Evolutionary conservation across 768 basidiomycete species (phyloP), one percentile per base, ranked within the genome.

Genomic region (Phaeotremella fagi): DNA sequence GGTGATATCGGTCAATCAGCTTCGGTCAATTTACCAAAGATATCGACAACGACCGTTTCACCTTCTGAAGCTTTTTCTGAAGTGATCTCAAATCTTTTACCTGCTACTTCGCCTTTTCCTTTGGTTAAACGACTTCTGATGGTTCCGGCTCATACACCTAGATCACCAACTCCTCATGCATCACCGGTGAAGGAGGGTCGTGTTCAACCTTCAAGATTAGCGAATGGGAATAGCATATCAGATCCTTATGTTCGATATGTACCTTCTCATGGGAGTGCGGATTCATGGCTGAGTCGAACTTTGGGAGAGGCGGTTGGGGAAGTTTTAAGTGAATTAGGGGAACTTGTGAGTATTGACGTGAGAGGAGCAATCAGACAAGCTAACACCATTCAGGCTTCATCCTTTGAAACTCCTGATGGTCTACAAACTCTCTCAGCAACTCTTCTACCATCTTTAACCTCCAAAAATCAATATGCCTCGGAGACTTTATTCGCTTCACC

Each of bases 281-380:
- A 83, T 62, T 74, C 89, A 26, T 91, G 92, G 70, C 80, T 98
- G 49, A 88, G 88, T 26, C 90, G 90, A 16, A 76, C 97, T 36
- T 75, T 99, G 50, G 90, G 89, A 16, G 90, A 90, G 67, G 75
- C 95, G 18, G 91, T 89, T 61, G 90, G 90, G 28, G 83, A 86
- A 57, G 82, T 97, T 45, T 78, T 99, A 22, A 82, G 82, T 20
- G 89, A 90, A 71, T 86, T 98, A 61, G 86, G 89, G 31, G 81
- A 82, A 31, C 72, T 95, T 77, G 94, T 95, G 62, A 56, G 87
- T 64, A 14, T 20, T 33, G 15, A 18, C 25, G 15, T 29, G 2
- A 12, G 26, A 23, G n/a, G n/a, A n/a, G n/a, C n/a, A n/a, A n/a
- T n/a, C n/a, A 15, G 5, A 16, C 18, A 36, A 51, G 24, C 52